These are phyloP conservation scores for Hypholoma fasciculare DNA, from an alignment of 768 basidiomycete genomes.

Conservation along the genomic window DNA sequence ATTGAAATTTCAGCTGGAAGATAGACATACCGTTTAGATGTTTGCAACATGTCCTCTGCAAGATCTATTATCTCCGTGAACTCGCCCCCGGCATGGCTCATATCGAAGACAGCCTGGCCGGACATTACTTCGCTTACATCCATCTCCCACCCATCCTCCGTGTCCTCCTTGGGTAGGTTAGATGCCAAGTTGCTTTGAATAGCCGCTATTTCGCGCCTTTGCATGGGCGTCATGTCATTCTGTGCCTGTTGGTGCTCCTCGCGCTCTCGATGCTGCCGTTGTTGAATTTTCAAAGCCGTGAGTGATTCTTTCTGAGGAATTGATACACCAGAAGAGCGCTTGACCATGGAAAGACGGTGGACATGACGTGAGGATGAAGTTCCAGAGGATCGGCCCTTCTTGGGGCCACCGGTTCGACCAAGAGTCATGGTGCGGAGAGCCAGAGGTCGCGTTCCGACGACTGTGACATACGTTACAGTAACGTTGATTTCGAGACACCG, in stretches of 20 bases:
- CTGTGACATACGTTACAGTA: no score
- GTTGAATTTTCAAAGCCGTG: not conserved
- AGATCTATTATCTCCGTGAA: not conserved
- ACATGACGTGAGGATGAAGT: no score
- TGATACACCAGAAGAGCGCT: no score
- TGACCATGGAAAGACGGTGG: no score
- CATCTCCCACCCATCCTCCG: not conserved
- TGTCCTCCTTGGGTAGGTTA: not conserved
- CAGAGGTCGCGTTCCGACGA: no score
- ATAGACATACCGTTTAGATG: not conserved
- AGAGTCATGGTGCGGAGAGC: no score
- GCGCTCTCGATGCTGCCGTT: not conserved
- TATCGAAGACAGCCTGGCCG: not conserved
- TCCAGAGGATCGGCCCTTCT: no score
- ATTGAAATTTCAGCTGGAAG: not conserved
- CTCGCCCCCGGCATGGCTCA: not conserved
- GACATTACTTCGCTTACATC: not conserved
- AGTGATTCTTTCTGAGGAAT: not conserved
- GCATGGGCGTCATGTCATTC: not conserved
- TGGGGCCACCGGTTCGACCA: no score
- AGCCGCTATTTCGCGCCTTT: not conserved
- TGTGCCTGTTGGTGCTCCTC: not conserved
- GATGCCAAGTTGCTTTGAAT: not conserved
- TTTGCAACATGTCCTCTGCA: not conserved
- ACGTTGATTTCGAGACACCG: no score